Percentiles rank a stretch among this genome's conserved stretches.
Evolutionary conservation across 441 rosid species (phyloP).

Genomic region (Pelargonium exstipulatum): DNA sequence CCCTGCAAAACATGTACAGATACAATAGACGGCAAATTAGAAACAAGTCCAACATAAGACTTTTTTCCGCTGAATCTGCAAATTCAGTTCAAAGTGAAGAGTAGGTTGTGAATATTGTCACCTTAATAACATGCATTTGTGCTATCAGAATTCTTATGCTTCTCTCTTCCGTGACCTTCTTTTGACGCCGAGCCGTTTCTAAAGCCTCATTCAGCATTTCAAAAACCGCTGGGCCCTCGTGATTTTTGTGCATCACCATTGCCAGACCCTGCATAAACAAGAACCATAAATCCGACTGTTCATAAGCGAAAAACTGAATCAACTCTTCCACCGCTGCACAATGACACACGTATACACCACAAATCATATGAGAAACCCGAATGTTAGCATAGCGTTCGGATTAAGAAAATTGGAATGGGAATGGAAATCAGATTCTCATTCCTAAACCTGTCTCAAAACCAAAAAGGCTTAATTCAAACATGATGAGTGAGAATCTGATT

Average conservation of each 20-base stretch:
- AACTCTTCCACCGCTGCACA: too few species aligned
- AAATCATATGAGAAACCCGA: too few species aligned
- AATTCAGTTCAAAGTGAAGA: background rate
- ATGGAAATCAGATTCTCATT: too few species aligned
- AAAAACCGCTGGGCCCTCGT: conserved; percentile 68
- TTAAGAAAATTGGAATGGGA: too few species aligned
- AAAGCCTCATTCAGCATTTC: conserved; percentile 71
- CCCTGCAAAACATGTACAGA: conserved; percentile 46
- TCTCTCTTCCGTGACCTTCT: conserved; percentile 73
- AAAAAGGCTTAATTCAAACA: too few species aligned
- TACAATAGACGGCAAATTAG: background rate
- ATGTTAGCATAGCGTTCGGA: too few species aligned
- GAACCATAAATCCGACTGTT: background rate
- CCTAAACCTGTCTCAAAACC: too few species aligned
- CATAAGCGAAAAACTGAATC: background rate
- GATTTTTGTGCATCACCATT: conserved; percentile 80
- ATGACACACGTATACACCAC: too few species aligned
- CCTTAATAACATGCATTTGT: conserved; percentile 80
- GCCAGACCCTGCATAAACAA: conserved; percentile 61
- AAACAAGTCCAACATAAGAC: too few species aligned
- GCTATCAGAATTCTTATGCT: conserved; percentile 71
- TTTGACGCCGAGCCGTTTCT: conserved; percentile 44
- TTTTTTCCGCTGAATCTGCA: background rate
- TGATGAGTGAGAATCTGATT: too few species aligned
- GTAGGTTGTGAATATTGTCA: conserved; percentile 18